These are phyloP conservation scores for Coemansia guatemalensis DNA, from an alignment of 192 early-diverging fungal genomes.

Conservation along the genomic window DNA sequence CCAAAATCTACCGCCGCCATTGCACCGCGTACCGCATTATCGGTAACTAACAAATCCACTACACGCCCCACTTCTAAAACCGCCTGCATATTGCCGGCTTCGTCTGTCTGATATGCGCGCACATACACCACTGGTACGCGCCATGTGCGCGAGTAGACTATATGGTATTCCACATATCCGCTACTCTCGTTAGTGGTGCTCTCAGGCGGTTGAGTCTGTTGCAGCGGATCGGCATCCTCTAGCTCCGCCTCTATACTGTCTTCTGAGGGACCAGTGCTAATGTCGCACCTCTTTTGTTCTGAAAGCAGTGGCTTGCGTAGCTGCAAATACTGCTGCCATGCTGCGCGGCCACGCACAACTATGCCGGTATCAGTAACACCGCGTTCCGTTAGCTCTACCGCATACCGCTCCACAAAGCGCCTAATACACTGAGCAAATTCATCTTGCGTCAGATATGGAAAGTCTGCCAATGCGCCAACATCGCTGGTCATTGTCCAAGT, in stretches of 20 bases:
- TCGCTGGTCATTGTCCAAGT: not conserved
- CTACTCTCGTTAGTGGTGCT: not conserved
- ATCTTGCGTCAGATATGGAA: conserved; percentile 22
- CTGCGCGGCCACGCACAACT: not conserved
- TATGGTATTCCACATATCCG: conserved; percentile 35
- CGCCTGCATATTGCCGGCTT: not conserved
- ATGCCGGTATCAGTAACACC: not conserved
- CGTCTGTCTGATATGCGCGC: not conserved
- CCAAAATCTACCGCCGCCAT: conserved; percentile 48
- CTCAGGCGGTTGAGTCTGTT: not conserved
- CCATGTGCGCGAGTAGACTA: conserved; percentile 38
- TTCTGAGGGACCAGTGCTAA: not conserved
- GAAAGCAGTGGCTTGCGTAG: conserved; percentile 1
- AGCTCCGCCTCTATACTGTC: not conserved
- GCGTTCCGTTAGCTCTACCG: not conserved
- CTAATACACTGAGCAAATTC: conserved; percentile 23
- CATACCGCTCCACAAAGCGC: conserved; percentile 15
- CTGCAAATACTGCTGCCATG: conserved; percentile 10
- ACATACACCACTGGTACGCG: conserved; percentile 44
- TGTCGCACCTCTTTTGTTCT: not conserved
- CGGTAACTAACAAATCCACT: conserved; percentile 14
- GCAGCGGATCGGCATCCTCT: conserved; percentile 9
- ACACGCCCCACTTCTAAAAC: conserved; percentile 18
- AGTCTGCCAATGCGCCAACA: conserved; percentile 1
- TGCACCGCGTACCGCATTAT: conserved; percentile 20